Conservation (phyloP, 495 filamentous ascomycete species). For the Aspergillus conjunctus region DNA sequence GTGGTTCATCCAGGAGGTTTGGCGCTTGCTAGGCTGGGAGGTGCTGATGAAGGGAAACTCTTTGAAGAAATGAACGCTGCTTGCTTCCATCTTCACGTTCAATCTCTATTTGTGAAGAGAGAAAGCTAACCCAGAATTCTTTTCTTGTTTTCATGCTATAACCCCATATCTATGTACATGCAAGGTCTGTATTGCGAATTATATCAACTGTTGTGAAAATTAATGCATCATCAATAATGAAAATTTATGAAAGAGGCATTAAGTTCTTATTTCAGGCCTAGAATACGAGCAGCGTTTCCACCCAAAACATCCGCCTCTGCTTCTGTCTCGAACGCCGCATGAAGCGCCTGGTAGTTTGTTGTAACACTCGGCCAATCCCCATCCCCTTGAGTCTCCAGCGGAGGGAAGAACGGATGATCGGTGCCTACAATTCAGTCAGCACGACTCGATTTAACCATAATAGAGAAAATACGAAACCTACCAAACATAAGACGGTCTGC, state of each 20-base stretch:
- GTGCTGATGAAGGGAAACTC: conserved; percentile 25
- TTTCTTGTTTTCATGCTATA: neutral
- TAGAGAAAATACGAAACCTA: conserved; percentile 31
- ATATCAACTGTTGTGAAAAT: neutral
- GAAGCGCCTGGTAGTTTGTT: conserved; percentile 73
- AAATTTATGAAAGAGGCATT: neutral
- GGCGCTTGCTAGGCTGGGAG: conserved; percentile 55
- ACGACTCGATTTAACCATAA: neutral
- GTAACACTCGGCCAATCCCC: conserved; percentile 81
- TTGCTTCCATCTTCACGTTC: neutral
- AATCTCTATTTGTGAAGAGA: neutral
- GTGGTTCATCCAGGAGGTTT: conserved; percentile 52
- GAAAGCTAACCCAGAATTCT: neutral
- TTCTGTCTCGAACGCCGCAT: conserved; percentile 57
- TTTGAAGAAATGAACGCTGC: neutral
- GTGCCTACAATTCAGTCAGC: conserved; percentile 56
- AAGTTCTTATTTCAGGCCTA: conserved; percentile 51
- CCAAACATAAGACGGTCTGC: conserved; percentile 76
- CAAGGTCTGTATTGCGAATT: neutral
- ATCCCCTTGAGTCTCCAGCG: conserved; percentile 58
- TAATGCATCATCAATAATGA: conserved; percentile 1
- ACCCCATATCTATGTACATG: conserved; percentile 16
- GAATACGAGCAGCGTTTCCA: conserved; percentile 66
- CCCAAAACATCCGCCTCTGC: conserved; percentile 61
- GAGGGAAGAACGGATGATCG: conserved; percentile 95